Base-by-base conservation (phyloP, 192 early-diverging fungal genomes). In the Entrophospora sp. region DNA sequence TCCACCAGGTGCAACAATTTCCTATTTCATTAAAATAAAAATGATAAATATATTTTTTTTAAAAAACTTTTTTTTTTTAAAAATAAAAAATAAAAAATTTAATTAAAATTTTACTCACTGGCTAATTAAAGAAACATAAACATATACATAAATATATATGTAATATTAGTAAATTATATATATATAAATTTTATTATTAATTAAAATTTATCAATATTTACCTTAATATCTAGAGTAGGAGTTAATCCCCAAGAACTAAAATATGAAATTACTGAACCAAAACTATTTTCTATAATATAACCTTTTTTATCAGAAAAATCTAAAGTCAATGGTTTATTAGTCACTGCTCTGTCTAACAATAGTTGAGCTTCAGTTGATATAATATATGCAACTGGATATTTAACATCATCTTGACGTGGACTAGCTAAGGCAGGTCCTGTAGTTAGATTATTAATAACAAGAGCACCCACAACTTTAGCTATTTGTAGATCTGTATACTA, bases 1-100 rank as follows among this genome's bases (percentile, higher is more conserved):
- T 14, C 78, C 79, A 55, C 83, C 83, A 28, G 77, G 68, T 57
- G 76, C 79, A 42, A 65, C 69, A 69, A 85, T 40, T 60, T 82
- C 72, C 25, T 79, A 79, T 62, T 82, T 82, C 35, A 80, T 25
- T 5, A 52, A 52, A 18, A 27, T 61, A 10, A 6, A 51, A n/a
- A 30, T 22, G 7, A 18, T 20, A 46, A 35, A 2, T 8, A 1
- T 0, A 35, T n/a, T n/a, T n/a, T n/a, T n/a, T n/a, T n/a, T n/a
- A 58, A 2, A 24, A 58, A 46, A 38, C 5, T 22, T 57, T 12
- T 16, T 46, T 43, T 7, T n/a, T 12, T 3, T 43, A 4, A 46
- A 24, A 46, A 46, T n/a, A n/a, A n/a, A n/a, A n/a, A n/a, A n/a
- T n/a, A n/a, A n/a, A n/a, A n/a, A n/a, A n/a, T n/a, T n/a, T n/a